Evolutionary conservation across 768 basidiomycete genomes (phyloP), one percentile per base, ranked within the genome.

Genomic region (Pulveroboletus ravenelii): DNA sequence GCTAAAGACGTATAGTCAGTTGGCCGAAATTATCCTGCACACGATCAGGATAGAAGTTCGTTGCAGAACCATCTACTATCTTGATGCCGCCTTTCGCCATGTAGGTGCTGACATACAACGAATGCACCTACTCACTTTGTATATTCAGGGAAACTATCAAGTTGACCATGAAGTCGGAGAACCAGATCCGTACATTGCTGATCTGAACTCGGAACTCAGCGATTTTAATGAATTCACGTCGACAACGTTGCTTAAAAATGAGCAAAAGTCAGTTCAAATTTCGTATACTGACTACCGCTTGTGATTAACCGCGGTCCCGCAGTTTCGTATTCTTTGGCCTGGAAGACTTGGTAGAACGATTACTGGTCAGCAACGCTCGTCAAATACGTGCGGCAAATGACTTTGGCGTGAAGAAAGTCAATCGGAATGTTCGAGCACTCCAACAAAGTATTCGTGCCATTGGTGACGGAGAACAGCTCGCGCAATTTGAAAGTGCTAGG

Each of bases 271-370:
- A 53, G 85, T 74, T 32, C 5, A 40, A 10, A 14, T 31, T 45
- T 37, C 35, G 10, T 20, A 25, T 18, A 23, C 39, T 45, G 12
- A 38, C 10, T 13, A 23, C 38, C 18, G 35, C 32, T 9, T 32
- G 29, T 31, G 18, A 25, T 51, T 43, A 32, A 44, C 25, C 9
- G 12, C 2, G 13, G 18, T 10, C 10, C 53, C 63, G 15, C 59
- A 94, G 94, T 52, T 97, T 93, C 67, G 72, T 93, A 37, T 95
- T 96, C 62, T 78, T 82, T 34, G 95, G 95, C 3, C 72, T 98
- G 3, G 87, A 87, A 20, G 74, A 83, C 49, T 78, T 98, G 29
- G 86, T 93, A 74, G 92, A 96, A 65, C 80, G 87, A 48, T 72
- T 90, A 41, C 72, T 97, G 47, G 83, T 98, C 55, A 75, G 77